Conservation (phyloP, 192 early-diverging fungal species). For the Diversispora epigaea region DNA sequence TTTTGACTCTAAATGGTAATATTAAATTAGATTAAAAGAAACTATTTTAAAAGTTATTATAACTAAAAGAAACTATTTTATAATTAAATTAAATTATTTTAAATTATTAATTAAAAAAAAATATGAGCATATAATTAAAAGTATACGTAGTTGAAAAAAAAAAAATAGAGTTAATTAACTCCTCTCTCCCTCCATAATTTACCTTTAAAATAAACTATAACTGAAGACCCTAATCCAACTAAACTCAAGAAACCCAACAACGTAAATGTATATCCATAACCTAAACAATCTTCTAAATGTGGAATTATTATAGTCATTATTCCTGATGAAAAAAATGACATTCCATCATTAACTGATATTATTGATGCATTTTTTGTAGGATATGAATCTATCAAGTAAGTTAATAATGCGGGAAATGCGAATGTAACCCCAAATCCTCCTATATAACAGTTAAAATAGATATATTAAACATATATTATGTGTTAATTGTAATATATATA, state of each 20-base stretch:
- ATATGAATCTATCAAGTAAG: neutral
- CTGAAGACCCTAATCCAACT: neutral
- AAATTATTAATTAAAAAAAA: too few species aligned
- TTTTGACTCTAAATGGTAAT: too few species aligned
- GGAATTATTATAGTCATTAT: neutral
- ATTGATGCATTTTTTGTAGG: neutral
- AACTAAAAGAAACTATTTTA: too few species aligned
- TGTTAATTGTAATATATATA: too few species aligned
- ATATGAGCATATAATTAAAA: too few species aligned
- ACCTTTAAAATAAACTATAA: constrained; percentile 9
- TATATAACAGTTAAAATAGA: too few species aligned
- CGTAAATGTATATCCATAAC: neutral
- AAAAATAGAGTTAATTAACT: too few species aligned
- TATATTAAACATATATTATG: too few species aligned
- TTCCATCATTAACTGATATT: neutral
- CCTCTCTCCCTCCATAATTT: constrained; percentile 17
- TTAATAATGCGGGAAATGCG: neutral
- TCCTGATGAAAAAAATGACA: neutral
- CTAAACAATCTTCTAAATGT: neutral
- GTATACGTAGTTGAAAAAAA: too few species aligned
- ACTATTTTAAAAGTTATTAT: too few species aligned
- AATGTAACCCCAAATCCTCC: neutral
- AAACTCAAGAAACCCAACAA: neutral
- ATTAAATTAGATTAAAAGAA: too few species aligned
- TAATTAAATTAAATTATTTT: too few species aligned